Base-by-base conservation (phyloP, 371 early-diverging fungal genomes). In the Mortierella sp. region DNA sequence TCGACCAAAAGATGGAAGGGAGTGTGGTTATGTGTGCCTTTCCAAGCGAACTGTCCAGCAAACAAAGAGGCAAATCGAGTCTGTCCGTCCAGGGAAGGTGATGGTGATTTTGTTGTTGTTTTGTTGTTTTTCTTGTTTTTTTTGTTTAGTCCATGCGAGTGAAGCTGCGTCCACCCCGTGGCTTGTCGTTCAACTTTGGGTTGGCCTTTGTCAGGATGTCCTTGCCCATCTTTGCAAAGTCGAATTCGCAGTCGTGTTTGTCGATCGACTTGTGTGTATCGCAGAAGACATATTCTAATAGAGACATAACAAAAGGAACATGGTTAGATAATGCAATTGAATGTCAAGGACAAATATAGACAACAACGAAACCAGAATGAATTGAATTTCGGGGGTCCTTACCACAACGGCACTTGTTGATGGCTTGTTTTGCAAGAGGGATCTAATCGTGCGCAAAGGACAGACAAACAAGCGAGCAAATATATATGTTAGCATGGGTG, bases 361-460 rank as follows among this genome's bases (percentile, higher is more conserved):
- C 45, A 45, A 16, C 16, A 16, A 16, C 5, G 13, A 22, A 13
- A 19, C 4, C 16, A 5, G 19, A 16, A 19, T 5, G 47, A n/a
- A 22, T 22, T 48, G 48, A 48, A 19, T n/a, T n/a, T n/a, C n/a
- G 48, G 6, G 47, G n/a, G 8, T 48, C 7, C 48, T 22, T 48
- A 48, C 48, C 61, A 79, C 96, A 95, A 66, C 93, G 90, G 83
- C 96, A 95, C 85, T 92, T 93, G 88, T 95, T 95, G 68, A 90
- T 92, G 10, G 92, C 90, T 87, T 95, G 95, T 86, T 95, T 95
- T 66, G 93, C 94, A 53, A 95, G 87, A 55, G 94, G 94, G 45
- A 95, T 88, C 90, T 91, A 71, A 44, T 48, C 8, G 26, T 48
- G n/a, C n/a, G 16, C 48, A 70, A 63, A 6, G 29, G 50, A 26